Conservation (phyloP, 768 basidiomycete genomes). For the Tephrocybe sp. region DNA sequence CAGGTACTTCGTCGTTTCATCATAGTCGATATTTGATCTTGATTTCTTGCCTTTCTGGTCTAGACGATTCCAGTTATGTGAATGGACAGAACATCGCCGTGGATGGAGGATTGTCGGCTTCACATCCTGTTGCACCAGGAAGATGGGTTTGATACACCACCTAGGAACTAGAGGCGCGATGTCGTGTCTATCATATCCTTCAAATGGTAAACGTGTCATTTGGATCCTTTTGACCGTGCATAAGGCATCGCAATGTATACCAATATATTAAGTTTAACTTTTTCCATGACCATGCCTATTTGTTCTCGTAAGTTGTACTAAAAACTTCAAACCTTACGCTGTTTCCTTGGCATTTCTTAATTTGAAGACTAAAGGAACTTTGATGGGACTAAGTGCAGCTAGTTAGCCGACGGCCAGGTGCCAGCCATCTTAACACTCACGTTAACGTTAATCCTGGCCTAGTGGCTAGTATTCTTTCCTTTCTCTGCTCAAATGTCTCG, state of each 20-base stretch:
- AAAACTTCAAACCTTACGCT: too few relatives aligned
- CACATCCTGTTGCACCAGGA: constrained; percentile 78
- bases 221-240: too few relatives aligned
- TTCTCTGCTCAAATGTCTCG: constrained; percentile 48
- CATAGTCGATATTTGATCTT: background rate
- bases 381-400: constrained; percentile 24
- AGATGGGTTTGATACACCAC: constrained; percentile 59
- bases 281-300: too few relatives aligned
- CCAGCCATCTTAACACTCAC: constrained; percentile 29
- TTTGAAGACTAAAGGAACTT: constrained; percentile 34
- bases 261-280: too few relatives aligned
- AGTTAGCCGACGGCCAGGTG: background rate
- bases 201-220: too few relatives aligned
- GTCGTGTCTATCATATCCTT: too few relatives aligned
- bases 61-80: constrained; percentile 89
- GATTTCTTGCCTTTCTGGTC: background rate
- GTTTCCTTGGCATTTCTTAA: constrained; percentile 17
- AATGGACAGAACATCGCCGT: constrained; percentile 88
- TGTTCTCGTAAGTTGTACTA: too few relatives aligned
- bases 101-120: constrained; percentile 83
- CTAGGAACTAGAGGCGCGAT: too few relatives aligned
- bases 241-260: too few relatives aligned
- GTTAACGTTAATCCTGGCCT: constrained; percentile 41
- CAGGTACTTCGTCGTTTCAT: constrained; percentile 51
- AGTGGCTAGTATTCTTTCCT: constrained; percentile 37